These are phyloP conservation scores for Hyaloperonospora brassicae DNA, from an alignment of 352 stramenopile species.

Conservation along the genomic window DNA sequence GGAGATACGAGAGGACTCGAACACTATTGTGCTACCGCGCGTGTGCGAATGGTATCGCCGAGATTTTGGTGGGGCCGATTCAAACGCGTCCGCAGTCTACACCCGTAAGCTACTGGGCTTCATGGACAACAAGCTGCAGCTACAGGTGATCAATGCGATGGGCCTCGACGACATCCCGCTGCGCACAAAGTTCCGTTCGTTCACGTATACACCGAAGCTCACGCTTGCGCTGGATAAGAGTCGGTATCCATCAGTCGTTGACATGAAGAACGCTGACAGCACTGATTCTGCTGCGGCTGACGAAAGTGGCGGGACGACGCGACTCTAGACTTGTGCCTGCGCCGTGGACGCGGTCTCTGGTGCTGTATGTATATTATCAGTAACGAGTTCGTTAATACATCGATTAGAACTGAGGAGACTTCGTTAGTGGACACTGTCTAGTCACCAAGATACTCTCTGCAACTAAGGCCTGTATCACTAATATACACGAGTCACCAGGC, in stretches of 20 bases:
- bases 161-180: constrained; percentile 41
- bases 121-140: constrained; percentile 36
- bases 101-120: constrained; percentile 73
- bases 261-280: not conserved
- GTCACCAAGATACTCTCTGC: too few relatives aligned
- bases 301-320: constrained; percentile 15
- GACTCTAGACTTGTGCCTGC: constrained; percentile 6
- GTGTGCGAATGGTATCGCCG: constrained; percentile 70
- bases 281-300: constrained; percentile 4
- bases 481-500: too few relatives aligned
- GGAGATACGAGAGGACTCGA: constrained; percentile 24
- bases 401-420: too few relatives aligned
- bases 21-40: constrained; percentile 43
- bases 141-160: constrained; percentile 34
- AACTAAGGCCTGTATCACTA: too few relatives aligned
- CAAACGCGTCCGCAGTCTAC: constrained; percentile 32
- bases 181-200: constrained; percentile 47
- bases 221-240: constrained; percentile 20
- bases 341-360: too few relatives aligned
- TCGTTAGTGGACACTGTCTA: too few relatives aligned
- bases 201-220: constrained; percentile 43
- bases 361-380: too few relatives aligned
- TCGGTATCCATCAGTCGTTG: constrained; percentile 1
- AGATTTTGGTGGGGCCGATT: constrained; percentile 38
- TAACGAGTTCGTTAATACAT: too few relatives aligned